A percentile compares a stretch with the other conserved stretches of the same genome.
phyloP scores from a whole-genome alignment of 1,284 basidiomycete genomes.

The Gomphus bonarii region DNA sequence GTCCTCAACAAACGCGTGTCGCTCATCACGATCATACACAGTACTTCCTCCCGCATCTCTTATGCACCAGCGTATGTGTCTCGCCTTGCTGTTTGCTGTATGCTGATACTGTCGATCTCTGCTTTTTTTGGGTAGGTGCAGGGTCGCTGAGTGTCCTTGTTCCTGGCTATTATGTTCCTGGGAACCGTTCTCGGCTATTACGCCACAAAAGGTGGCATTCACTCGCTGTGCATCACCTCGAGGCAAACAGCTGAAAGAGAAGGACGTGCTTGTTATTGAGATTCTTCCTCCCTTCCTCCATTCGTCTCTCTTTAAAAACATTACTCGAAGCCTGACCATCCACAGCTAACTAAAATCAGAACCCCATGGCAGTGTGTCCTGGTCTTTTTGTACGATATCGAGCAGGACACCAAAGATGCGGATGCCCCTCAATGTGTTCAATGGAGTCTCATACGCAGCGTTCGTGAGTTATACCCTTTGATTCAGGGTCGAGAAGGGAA shows the following conservation, averaged over 20 bases:
- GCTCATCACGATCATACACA: constrained; percentile 38
- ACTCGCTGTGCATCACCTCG: constrained; percentile 41
- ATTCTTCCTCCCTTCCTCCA: constrained; percentile 49
- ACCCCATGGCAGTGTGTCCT: constrained; percentile 51
- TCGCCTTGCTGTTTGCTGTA: background rate
- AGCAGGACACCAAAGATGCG: too few relatives aligned
- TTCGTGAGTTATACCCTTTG: constrained; percentile 26
- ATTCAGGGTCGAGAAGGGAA: constrained; percentile 25
- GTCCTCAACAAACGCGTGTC: constrained; percentile 33
- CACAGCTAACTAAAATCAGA: constrained; percentile 51
- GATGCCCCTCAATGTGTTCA: constrained; percentile 49
- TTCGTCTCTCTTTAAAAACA: too few relatives aligned
- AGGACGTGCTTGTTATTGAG: constrained; percentile 46
- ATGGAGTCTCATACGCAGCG: constrained; percentile 34
- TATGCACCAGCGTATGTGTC: constrained; percentile 36
- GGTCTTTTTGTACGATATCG: too few relatives aligned
- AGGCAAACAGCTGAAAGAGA: constrained; percentile 36
- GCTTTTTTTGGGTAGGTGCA: background rate
- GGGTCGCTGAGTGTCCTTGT: constrained; percentile 36
- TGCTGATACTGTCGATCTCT: background rate
- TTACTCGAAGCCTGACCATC: too few relatives aligned
- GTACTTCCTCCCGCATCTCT: constrained; percentile 46
- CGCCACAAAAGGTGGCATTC: constrained; percentile 54
- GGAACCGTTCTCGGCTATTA: constrained; percentile 39
- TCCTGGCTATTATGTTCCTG: constrained; percentile 36